These are phyloP conservation scores for Nakataea oryzae DNA, from an alignment of 2,329 filamentous ascomycete species.

Conservation along the genomic window DNA sequence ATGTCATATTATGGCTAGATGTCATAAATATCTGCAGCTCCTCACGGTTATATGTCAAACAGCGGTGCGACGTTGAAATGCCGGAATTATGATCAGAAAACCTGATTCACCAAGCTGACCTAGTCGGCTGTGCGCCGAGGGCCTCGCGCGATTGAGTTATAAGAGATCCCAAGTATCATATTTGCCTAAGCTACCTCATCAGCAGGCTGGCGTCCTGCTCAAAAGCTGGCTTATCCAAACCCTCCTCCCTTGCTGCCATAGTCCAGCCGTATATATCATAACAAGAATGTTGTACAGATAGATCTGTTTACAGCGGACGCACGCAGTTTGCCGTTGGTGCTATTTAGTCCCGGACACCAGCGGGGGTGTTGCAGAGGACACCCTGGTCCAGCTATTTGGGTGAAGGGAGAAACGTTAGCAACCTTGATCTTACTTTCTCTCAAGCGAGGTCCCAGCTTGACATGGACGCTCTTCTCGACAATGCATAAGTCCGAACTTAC, in stretches of 20 bases:
- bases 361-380: slow-evolving; percentile 20
- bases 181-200: neutral
- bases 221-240: neutral
- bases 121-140: no score
- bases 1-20: no score
- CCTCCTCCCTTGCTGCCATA: neutral
- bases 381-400: slow-evolving; percentile 17
- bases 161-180: neutral
- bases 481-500: slow-evolving; percentile 9
- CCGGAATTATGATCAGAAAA: no score
- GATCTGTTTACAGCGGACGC: neutral
- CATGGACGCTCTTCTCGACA: neutral
- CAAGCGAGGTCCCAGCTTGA: no score
- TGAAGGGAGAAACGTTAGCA: neutral
- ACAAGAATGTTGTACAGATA: neutral
- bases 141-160: no score
- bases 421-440: neutral
- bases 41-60: no score
- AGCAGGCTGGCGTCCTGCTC: neutral
- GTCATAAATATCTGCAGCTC: no score
- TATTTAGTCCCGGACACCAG: slow-evolving; percentile 11
- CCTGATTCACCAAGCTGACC: no score
- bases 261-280: neutral
- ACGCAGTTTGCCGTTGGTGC: neutral
- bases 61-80: no score